Conservation (phyloP, 2,329 filamentous ascomycete genomes). For the Stagonosporopsis vannaccii region DNA sequence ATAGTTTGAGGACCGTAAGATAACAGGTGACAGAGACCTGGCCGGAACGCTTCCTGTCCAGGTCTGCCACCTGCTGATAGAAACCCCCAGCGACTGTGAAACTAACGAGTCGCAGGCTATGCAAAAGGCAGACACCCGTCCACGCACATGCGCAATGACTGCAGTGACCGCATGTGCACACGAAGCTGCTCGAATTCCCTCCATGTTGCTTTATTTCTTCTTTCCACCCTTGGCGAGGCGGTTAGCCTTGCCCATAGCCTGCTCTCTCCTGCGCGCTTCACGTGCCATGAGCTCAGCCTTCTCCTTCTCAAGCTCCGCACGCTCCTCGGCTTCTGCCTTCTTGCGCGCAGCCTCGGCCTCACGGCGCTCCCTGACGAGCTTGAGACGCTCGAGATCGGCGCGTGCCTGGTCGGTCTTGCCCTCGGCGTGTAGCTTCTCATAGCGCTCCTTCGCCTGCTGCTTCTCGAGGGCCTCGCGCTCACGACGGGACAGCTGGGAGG, state of each 20-base stretch:
- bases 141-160: neutral
- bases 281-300: slow-evolving; percentile 58
- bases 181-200: neutral
- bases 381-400: slow-evolving; percentile 84
- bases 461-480: slow-evolving; percentile 85
- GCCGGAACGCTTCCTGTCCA: slow-evolving; percentile 10
- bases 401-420: slow-evolving; percentile 97
- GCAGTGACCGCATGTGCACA: neutral
- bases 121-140: slow-evolving; percentile 36
- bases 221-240: slow-evolving; percentile 48
- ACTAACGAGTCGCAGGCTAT: slow-evolving; percentile 31
- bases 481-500: slow-evolving; percentile 68
- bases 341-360: slow-evolving; percentile 84
- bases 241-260: slow-evolving; percentile 55
- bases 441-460: slow-evolving; percentile 85
- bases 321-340: slow-evolving; percentile 68
- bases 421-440: slow-evolving; percentile 88
- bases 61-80: slow-evolving; percentile 18
- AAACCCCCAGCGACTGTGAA: neutral
- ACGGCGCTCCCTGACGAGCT: slow-evolving; percentile 82
- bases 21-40: neutral
- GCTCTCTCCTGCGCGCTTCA: slow-evolving; percentile 57
- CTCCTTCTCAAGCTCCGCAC: slow-evolving; percentile 63
- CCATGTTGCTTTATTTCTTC: slow-evolving; percentile 49
- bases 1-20: neutral